Evolutionary conservation across 306 rosid species (phyloP), one percentile per base, ranked within the genome.

Genomic region (Vigna radiata): DNA sequence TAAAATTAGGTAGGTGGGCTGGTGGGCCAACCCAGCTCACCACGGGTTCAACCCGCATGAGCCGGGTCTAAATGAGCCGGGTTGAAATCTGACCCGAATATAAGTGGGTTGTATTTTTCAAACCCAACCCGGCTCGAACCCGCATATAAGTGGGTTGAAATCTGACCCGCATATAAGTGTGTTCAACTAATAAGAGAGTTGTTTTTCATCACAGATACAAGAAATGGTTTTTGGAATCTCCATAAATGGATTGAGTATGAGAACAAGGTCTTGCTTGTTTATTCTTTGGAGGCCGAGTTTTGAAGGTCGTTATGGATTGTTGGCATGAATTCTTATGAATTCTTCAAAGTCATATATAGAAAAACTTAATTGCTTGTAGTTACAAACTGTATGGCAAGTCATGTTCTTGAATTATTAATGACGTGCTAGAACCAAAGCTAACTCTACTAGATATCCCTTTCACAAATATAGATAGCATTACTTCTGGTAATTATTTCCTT

Each of bases 161-260:
- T n/a, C n/a, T n/a, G n/a, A n/a, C n/a, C n/a, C n/a, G n/a, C n/a
- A n/a, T n/a, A n/a, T n/a, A n/a, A n/a, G n/a, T n/a, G 21, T 19
- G 21, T 19, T 21, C 23, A 1, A 21, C 23, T 21, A 81, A 89
- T 64, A 95, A 96, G 99, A 61, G 91, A 92, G 58, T 88, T 95
- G 8, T 92, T 85, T 82, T 92, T 95, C 79, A 85, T 95, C 68
- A 89, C 97, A 1, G 99, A 95, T 81, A 91, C 91, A 59, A 76
- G 67, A 53, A 83, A 79, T 87, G 97, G 99, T 37, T 95, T 87
- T 77, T 95, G 99, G 99, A 95, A 95, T 87, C 86, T 95, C 72
- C 87, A 90, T 83, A 95, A 90, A 89, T 95, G 99, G 97, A 84
- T 84, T 84, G 98, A 92, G 78, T 89, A 89, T 37, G 84, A 73